Base-by-base conservation (phyloP, 1,284 basidiomycete species). In the Exsudoporus floridanus region DNA sequence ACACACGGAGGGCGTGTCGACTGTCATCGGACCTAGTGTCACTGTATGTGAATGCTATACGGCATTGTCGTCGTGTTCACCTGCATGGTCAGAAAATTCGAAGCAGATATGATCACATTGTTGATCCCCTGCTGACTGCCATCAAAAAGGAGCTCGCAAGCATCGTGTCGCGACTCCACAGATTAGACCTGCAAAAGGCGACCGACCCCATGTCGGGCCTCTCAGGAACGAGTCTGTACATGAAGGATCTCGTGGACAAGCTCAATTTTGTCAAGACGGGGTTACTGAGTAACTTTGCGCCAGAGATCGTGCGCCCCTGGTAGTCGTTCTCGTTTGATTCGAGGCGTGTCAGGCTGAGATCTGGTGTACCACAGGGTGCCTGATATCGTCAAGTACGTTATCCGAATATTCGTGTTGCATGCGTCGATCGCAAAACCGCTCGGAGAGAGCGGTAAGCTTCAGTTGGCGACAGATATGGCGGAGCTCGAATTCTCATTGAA, bases 401-500 rank as follows among this genome's bases (percentile, higher is more conserved):
- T 96, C 45, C 80, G 81, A 57, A 88, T 84, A 2, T 98, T 98
- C 71, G 82, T 98, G 9, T 70, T 97, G 45, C 92, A 98, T 64
- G 88, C 90, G 12, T 93, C 91, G 16, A 91, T 98, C 49, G 88
- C 88, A 12, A 84, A 85, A 59, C 93, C 93, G 0, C 77, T 97
- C 5, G 87, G 90, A 13, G 95, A 98, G 73, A 82, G 81, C 54
- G 91, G 93, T 2, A 95, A 95, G 66, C 78, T 98, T 33, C 92
- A 94, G 70, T 77, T 98, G 54, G 92, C 93, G 49, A 90, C 86
- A 48, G 95, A 98, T 69, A 95, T 97, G 92, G 90, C 95, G 0
- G 91, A 94, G 69, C 79, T 98, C 48, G 96, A 98, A 73, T 96
- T 98, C 69, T 85, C 88, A 0, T 70, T 95, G 49, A 88, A 84